Evolutionary conservation across 1,284 basidiomycete species (phyloP).

Genomic region (Waitea zeae): DNA sequence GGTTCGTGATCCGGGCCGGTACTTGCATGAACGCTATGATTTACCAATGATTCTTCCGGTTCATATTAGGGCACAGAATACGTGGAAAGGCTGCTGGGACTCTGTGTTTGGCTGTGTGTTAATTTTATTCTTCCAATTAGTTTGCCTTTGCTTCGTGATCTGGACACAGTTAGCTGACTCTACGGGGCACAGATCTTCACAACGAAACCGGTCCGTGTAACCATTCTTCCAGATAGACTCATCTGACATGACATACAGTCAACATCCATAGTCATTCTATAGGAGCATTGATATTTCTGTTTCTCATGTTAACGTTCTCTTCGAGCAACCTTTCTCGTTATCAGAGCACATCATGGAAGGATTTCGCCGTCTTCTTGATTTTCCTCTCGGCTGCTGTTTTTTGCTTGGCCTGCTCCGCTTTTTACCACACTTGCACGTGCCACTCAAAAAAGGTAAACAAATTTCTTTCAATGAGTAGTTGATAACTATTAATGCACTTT

Average conservation of each 20-base stretch:
- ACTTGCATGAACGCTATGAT: neutral
- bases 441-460: slow-evolving; percentile 47
- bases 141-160: no score
- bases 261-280: slow-evolving; percentile 83
- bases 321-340: slow-evolving; percentile 30
- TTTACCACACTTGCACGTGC: slow-evolving; percentile 64
- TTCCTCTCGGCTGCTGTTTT: slow-evolving; percentile 62
- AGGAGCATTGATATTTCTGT: slow-evolving; percentile 53
- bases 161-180: no score
- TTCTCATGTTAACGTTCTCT: slow-evolving; percentile 36
- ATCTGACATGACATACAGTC: slow-evolving; percentile 24
- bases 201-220: slow-evolving; percentile 58
- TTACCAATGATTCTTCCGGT: neutral
- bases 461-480: neutral
- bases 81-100: slow-evolving; percentile 43
- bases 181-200: slow-evolving; percentile 41
- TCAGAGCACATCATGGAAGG: slow-evolving; percentile 37
- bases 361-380: slow-evolving; percentile 43
- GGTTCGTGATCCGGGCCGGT: slow-evolving; percentile 17
- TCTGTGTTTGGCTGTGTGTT: slow-evolving; percentile 62
- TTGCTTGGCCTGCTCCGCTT: slow-evolving; percentile 61
- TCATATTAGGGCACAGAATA: slow-evolving; percentile 35
- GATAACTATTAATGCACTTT: slow-evolving; percentile 3
- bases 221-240: neutral
- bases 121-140: slow-evolving; percentile 1